phyloP scores from a whole-genome alignment of 108 stramenopile genomes.

The Cyclotella cryptica region DNA sequence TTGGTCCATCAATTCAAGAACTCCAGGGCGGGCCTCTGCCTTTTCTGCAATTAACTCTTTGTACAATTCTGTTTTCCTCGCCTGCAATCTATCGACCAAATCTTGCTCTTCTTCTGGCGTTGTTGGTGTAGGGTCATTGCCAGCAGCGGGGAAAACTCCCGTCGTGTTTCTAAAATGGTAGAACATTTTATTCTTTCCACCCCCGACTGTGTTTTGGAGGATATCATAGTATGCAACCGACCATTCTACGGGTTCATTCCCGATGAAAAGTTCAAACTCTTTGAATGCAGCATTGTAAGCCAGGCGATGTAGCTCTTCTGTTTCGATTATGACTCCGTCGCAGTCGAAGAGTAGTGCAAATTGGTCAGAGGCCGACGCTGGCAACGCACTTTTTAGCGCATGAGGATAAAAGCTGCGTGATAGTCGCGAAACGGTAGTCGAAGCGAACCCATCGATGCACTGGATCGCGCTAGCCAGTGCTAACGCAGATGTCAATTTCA shows the following conservation, averaged over 20 bases:
- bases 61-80: conserved; percentile 87
- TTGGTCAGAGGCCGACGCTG: conserved; percentile 15
- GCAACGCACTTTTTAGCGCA: conserved; percentile 3
- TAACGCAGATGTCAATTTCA: neutral
- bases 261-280: conserved; percentile 67
- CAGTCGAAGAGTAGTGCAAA: conserved; percentile 91
- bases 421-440: neutral
- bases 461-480: neutral
- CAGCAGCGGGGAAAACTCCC: conserved; percentile 61
- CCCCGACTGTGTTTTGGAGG: conserved; percentile 91
- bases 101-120: conserved; percentile 68
- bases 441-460: conserved; percentile 1
- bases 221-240: conserved; percentile 83
- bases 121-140: conserved; percentile 59
- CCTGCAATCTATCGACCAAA: conserved; percentile 84
- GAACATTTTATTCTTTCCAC: conserved; percentile 92
- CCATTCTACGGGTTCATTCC: conserved; percentile 83
- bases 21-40: conserved; percentile 79
- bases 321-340: conserved; percentile 94
- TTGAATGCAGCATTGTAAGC: conserved; percentile 91
- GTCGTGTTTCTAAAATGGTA: conserved; percentile 80
- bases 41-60: conserved; percentile 76
- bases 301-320: conserved; percentile 90
- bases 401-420: neutral
- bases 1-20: conserved; percentile 88